Conservation (phyloP, 352 stramenopile genomes). For the Phytophthora lateralis region DNA sequence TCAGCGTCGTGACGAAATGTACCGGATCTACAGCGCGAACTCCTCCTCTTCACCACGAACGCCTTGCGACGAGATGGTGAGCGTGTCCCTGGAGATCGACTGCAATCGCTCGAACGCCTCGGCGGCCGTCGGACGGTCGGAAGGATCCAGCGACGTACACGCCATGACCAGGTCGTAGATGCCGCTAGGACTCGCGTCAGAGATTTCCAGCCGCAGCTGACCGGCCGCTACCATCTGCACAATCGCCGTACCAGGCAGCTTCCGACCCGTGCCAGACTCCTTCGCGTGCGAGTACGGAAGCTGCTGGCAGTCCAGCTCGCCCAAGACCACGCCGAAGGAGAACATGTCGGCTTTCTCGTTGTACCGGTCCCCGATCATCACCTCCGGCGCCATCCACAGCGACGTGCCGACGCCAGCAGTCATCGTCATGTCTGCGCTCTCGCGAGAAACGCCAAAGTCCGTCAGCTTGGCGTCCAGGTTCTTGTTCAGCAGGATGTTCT, state of each 20-base stretch:
- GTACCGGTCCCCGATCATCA: slow-evolving; percentile 54
- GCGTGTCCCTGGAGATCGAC: slow-evolving; percentile 28
- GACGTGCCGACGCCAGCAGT: slow-evolving; percentile 50
- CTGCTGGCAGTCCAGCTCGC: slow-evolving; percentile 38
- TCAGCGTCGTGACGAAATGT: slow-evolving; percentile 22
- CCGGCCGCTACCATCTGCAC: slow-evolving; percentile 50
- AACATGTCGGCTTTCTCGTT: slow-evolving; percentile 52
- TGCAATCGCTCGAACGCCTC: slow-evolving; percentile 44
- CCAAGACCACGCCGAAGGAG: slow-evolving; percentile 49
- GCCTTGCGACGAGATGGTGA: slow-evolving; percentile 33
- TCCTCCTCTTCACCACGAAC: slow-evolving; percentile 26
- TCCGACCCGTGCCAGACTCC: slow-evolving; percentile 25
- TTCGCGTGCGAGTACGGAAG: slow-evolving; percentile 41
- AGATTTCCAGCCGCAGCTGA: slow-evolving; percentile 41
- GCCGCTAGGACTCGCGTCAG: slow-evolving; percentile 24
- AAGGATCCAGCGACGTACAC: slow-evolving; percentile 42
- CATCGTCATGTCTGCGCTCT: slow-evolving; percentile 47
- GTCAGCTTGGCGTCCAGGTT: slow-evolving; percentile 41
- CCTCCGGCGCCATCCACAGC: slow-evolving; percentile 49
- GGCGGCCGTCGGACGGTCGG: slow-evolving; percentile 37
- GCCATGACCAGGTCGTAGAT: slow-evolving; percentile 39
- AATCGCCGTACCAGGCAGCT: slow-evolving; percentile 40
- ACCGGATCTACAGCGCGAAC: slow-evolving; percentile 33
- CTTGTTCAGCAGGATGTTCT: slow-evolving; percentile 46
- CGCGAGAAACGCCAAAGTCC: slow-evolving; percentile 55